Conservation (phyloP, 2,329 filamentous ascomycete species). For the Apiospora arundinis region DNA sequence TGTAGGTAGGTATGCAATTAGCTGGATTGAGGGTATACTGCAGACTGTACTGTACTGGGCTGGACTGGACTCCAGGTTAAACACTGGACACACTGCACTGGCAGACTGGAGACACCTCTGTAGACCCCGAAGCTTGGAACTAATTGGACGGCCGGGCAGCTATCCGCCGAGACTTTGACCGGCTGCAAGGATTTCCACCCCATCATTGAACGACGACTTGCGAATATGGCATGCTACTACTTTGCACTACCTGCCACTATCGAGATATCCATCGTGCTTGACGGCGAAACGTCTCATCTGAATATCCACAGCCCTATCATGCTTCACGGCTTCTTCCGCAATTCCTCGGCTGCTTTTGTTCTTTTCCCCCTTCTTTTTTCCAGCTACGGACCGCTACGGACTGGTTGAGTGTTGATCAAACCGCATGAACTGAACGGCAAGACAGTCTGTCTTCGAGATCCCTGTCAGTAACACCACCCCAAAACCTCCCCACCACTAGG, state of each 20-base stretch:
- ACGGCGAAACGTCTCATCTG: slow-evolving; percentile 10
- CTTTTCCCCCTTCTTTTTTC: not conserved
- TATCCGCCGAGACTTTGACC: slow-evolving; percentile 18
- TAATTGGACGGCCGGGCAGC: slow-evolving; percentile 15
- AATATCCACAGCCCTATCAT: slow-evolving; percentile 11
- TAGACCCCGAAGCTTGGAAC: slow-evolving; percentile 4
- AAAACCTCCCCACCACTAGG: slow-evolving; percentile 20
- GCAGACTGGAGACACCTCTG: not conserved
- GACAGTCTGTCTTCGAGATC: not conserved
- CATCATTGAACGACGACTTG: slow-evolving; percentile 11
- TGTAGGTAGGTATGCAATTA: not conserved
- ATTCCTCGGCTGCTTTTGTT: not conserved
- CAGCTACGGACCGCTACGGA: not conserved
- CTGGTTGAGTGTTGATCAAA: slow-evolving; percentile 5
- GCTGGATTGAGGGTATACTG: not conserved
- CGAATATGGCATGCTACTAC: slow-evolving; percentile 3
- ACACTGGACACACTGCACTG: not conserved
- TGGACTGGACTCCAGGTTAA: too few species aligned
- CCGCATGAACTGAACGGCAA: slow-evolving; percentile 18
- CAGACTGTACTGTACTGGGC: too few species aligned
- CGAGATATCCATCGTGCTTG: not conserved
- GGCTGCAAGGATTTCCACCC: slow-evolving; percentile 15
- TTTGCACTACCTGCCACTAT: slow-evolving; percentile 15
- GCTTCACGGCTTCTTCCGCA: slow-evolving; percentile 2
- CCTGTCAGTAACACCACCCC: slow-evolving; percentile 18